Percentiles rank a stretch among this genome's conserved stretches.
Evolutionary conservation across 2,329 filamentous ascomycete species (phyloP).

Genomic region (Ambrosiella beaveri): DNA sequence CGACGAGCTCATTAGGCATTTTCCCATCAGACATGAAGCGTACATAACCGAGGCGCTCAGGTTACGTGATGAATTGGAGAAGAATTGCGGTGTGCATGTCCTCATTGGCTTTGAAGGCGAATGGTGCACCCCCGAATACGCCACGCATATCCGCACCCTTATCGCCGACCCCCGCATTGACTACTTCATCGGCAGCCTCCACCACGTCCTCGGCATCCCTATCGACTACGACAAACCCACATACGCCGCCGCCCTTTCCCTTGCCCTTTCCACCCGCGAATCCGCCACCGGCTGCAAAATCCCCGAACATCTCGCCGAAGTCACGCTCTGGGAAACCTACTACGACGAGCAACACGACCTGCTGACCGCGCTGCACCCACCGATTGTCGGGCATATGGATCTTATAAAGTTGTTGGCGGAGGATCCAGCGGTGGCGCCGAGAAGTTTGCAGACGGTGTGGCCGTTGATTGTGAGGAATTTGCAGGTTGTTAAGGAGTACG

Average conservation of each 20-base stretch:
- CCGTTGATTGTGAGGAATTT: slow-evolving; percentile 57
- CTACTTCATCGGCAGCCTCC: slow-evolving; percentile 83
- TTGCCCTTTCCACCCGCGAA: slow-evolving; percentile 20
- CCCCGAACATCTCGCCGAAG: background rate
- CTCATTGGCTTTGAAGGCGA: slow-evolving; percentile 86
- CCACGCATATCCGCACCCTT: slow-evolving; percentile 38
- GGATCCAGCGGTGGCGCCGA: slow-evolving; percentile 45
- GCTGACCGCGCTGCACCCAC: slow-evolving; percentile 52
- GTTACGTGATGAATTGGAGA: slow-evolving; percentile 30
- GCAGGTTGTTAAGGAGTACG: slow-evolving; percentile 49
- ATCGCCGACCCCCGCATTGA: slow-evolving; percentile 52
- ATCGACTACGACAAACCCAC: slow-evolving; percentile 66
- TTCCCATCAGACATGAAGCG: slow-evolving; percentile 32
- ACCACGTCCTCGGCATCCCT: slow-evolving; percentile 72
- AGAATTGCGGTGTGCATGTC: slow-evolving; percentile 40
- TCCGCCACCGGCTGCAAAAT: background rate
- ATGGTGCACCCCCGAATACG: slow-evolving; percentile 61
- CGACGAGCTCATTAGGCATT: slow-evolving; percentile 21
- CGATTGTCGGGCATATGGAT: slow-evolving; percentile 86
- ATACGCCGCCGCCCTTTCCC: slow-evolving; percentile 46
- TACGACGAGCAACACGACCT: slow-evolving; percentile 78
- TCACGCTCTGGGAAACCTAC: slow-evolving; percentile 35
- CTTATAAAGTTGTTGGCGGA: slow-evolving; percentile 67
- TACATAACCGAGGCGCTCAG: slow-evolving; percentile 63
- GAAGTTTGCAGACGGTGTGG: slow-evolving; percentile 51